phyloP scores from a whole-genome alignment of 352 stramenopile species.

The Phytopythium delawarense region DNA sequence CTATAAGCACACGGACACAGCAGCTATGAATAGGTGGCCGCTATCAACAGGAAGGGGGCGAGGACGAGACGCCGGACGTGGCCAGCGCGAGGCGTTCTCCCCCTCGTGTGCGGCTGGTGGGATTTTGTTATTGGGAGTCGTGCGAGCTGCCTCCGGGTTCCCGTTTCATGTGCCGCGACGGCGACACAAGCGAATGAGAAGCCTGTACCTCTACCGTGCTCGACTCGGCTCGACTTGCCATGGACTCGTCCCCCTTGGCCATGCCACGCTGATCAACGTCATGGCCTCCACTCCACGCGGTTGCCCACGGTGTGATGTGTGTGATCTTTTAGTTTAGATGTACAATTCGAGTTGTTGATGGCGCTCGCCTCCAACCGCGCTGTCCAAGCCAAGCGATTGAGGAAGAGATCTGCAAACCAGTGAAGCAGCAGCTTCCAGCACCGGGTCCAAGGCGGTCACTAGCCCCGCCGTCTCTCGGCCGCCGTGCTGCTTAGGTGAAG shows the following conservation, averaged over 20 bases:
- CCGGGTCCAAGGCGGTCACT: neutral
- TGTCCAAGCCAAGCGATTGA: neutral
- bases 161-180: neutral
- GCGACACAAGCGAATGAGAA: neutral
- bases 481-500: conserved; percentile 26
- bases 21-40: neutral
- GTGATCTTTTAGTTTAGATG: conserved; percentile 8
- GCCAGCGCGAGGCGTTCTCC: neutral
- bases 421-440: neutral
- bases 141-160: neutral
- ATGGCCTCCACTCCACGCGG: neutral
- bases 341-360: conserved; percentile 2
- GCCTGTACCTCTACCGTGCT: neutral
- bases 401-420: neutral
- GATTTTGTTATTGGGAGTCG: conserved; percentile 10
- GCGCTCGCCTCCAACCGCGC: neutral
- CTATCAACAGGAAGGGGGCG: neutral
- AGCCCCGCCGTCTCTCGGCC: neutral
- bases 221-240: neutral
- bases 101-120: neutral
- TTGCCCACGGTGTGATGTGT: neutral
- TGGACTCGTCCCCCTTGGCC: neutral
- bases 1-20: conserved; percentile 17
- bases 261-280: neutral
- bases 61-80: neutral